These are phyloP conservation scores for Lyophyllum semitale DNA, from an alignment of 768 basidiomycete species.

Conservation along the genomic window DNA sequence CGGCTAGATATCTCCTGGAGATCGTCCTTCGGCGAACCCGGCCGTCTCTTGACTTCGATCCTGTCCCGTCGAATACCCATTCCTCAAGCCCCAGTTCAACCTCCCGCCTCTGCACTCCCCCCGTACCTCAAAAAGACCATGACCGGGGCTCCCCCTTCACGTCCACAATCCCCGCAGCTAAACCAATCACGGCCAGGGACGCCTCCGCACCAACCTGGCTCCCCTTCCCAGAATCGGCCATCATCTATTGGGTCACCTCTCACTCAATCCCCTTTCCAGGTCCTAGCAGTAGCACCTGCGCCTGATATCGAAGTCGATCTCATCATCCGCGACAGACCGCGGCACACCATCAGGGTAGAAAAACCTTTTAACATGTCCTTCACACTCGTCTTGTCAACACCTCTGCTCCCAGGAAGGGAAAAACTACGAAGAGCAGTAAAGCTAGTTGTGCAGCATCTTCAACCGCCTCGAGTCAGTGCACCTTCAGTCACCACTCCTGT, in stretches of 20 bases:
- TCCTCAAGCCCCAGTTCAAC: conserved; percentile 38
- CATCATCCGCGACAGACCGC: conserved; percentile 50
- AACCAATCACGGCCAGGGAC: conserved; percentile 55
- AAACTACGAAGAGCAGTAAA: conserved; percentile 40
- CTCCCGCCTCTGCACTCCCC: conserved; percentile 73
- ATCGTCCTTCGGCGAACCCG: conserved; percentile 83
- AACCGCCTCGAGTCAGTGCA: conserved; percentile 35
- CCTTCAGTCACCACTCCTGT: conserved; percentile 22
- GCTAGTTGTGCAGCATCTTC: conserved; percentile 70
- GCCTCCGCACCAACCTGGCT: conserved; percentile 45
- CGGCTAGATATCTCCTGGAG: conserved; percentile 88
- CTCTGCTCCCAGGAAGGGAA: conserved; percentile 34
- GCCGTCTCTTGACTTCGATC: conserved; percentile 85
- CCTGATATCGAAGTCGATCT: conserved; percentile 60
- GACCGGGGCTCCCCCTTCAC: conserved; percentile 40
- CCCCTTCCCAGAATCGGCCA: conserved; percentile 45
- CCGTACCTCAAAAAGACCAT: conserved; percentile 68
- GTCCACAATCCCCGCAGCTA: conserved; percentile 62
- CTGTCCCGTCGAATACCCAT: conserved; percentile 80
- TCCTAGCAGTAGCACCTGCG: conserved; percentile 21
- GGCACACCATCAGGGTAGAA: conserved; percentile 46
- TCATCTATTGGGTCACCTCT: conserved; percentile 36
- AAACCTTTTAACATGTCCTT: conserved; percentile 63
- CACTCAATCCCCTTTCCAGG: conserved; percentile 34
- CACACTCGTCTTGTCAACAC: conserved; percentile 51